These are phyloP conservation scores for Dendryphion nanum DNA, from an alignment of 2,329 filamentous ascomycete genomes.

Conservation along the genomic window DNA sequence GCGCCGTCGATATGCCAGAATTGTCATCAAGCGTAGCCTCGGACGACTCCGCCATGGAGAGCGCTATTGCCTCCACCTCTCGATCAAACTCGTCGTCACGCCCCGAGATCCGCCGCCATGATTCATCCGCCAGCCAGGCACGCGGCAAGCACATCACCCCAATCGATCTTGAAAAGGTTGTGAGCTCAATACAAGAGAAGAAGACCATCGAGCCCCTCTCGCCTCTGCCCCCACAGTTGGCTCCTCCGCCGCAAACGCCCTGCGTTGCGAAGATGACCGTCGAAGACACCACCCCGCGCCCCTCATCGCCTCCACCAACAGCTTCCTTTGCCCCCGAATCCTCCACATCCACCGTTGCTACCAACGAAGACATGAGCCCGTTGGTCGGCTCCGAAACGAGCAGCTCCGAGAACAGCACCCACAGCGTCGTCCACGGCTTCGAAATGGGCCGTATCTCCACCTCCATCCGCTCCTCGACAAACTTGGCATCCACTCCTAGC, in stretches of 20 bases:
- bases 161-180: constrained; percentile 89
- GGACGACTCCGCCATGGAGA: constrained; percentile 40
- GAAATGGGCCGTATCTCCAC: constrained; percentile 72
- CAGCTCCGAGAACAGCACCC: constrained; percentile 59
- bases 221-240: constrained; percentile 44
- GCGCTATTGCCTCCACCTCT: constrained; percentile 47
- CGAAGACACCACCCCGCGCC: constrained; percentile 45
- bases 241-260: constrained; percentile 5
- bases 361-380: constrained; percentile 41
- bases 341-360: constrained; percentile 57
- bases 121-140: constrained; percentile 68
- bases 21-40: constrained; percentile 50
- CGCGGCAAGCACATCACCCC: constrained; percentile 88
- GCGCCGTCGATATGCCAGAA: constrained; percentile 38
- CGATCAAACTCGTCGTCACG: constrained; percentile 49
- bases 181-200: constrained; percentile 85
- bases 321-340: constrained; percentile 55
- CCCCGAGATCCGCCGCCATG: constrained; percentile 69
- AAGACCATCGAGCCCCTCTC: constrained; percentile 62
- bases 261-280: constrained; percentile 2
- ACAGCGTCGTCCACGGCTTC: constrained; percentile 82
- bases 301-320: constrained; percentile 43
- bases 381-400: constrained; percentile 59
- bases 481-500: constrained; percentile 59
- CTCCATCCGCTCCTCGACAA: constrained; percentile 62